A percentile compares a stretch with the other conserved stretches of the same genome.
phyloP scores from a whole-genome alignment of 148 eudicot species.

The Salicornia ramosissima region DNA sequence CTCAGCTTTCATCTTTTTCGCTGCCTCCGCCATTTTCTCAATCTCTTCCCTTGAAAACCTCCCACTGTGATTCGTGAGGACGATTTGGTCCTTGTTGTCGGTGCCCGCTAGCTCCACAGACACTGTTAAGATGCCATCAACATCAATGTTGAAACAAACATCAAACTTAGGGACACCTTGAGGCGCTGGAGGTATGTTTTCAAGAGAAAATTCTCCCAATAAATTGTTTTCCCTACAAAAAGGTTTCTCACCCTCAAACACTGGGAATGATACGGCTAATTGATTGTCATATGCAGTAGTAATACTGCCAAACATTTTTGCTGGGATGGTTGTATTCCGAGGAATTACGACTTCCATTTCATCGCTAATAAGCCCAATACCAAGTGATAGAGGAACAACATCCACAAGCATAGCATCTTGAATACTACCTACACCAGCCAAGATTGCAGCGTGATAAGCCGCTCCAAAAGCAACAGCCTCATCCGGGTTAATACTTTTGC shows the following conservation, averaged over 20 bases:
- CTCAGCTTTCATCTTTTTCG: not conserved
- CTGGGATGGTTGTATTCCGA: not conserved
- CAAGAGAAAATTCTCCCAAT: not conserved
- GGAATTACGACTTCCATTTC: not conserved
- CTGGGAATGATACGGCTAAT: not conserved
- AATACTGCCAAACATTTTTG: not conserved
- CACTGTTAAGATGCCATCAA: conserved; percentile 5
- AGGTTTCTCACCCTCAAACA: conserved; percentile 4
- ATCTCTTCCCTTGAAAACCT: not conserved
- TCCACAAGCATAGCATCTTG: not conserved
- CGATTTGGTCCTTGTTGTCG: not conserved
- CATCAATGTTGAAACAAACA: not conserved
- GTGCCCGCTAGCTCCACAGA: not conserved
- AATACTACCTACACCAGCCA: not conserved
- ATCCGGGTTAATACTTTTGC: conserved; percentile 9
- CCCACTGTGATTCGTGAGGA: not conserved
- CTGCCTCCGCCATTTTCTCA: not conserved
- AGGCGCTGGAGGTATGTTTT: not conserved
- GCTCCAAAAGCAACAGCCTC: conserved; percentile 13
- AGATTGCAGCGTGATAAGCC: conserved; percentile 1
- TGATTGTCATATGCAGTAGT: not conserved
- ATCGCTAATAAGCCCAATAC: not conserved
- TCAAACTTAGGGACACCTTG: not conserved
- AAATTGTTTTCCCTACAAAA: not conserved
- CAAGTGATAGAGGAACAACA: not conserved